Percentiles rank a stretch among this genome's conserved stretches.
Evolutionary conservation across 768 basidiomycete species (phyloP).

Genomic region (Leucocoprinus leucothites): DNA sequence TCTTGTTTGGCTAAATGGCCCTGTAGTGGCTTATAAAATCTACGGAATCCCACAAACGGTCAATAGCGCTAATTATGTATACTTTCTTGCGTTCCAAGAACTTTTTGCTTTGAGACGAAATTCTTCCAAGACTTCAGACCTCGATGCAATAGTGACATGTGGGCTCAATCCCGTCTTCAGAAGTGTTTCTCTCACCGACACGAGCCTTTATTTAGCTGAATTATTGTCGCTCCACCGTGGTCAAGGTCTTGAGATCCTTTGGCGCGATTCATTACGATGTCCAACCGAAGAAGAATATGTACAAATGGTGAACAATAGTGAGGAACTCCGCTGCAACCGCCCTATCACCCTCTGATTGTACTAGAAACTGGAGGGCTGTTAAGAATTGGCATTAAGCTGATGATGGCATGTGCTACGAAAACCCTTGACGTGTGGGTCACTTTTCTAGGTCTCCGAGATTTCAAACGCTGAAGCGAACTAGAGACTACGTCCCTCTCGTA

Average conservation of each 20-base stretch:
- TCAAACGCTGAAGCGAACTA: conserved; percentile 24
- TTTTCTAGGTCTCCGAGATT: neutral
- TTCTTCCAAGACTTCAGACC: conserved; percentile 30
- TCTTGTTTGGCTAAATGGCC: neutral
- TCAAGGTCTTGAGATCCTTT: conserved; percentile 91
- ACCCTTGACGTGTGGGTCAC: conserved; percentile 53
- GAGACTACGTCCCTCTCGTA: conserved; percentile 89
- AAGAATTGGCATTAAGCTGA: conserved; percentile 87
- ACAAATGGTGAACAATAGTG: conserved; percentile 95
- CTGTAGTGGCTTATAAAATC: conserved; percentile 85
- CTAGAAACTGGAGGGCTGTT: conserved; percentile 94
- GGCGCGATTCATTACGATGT: conserved; percentile 88
- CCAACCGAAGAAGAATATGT: conserved; percentile 96
- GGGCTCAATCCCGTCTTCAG: conserved; percentile 11
- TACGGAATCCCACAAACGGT: conserved; percentile 97
- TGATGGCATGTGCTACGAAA: conserved; percentile 85
- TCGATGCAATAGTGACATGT: conserved; percentile 79
- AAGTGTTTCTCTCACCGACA: neutral
- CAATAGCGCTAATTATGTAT: conserved; percentile 96
- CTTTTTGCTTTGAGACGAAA: conserved; percentile 55
- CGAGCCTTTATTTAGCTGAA: conserved; percentile 38
- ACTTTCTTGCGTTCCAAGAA: conserved; percentile 90
- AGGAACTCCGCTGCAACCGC: conserved; percentile 12
- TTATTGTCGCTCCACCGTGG: conserved; percentile 89
- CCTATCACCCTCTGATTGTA: neutral